Percentiles rank a stretch among this genome's conserved stretches.
phyloP scores from a whole-genome alignment of 495 filamentous ascomycete species.

The Xylaria grammica region DNA sequence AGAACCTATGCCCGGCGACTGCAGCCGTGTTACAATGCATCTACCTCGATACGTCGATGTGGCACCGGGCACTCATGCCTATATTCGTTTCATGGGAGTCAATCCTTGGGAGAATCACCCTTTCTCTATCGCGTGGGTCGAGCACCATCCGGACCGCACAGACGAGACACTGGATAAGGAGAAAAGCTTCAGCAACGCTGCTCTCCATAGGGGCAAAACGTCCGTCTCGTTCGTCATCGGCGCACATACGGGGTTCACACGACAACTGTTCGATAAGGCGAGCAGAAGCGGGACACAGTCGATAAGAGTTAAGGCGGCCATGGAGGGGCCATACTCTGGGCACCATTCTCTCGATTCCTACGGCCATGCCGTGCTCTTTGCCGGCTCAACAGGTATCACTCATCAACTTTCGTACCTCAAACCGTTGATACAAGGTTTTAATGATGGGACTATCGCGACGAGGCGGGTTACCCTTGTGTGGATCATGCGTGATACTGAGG shows the following conservation, averaged over 20 bases:
- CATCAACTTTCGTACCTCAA: slow-evolving; percentile 90
- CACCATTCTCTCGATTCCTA: slow-evolving; percentile 86
- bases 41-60: slow-evolving; percentile 78
- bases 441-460: slow-evolving; percentile 75
- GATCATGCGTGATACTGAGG: slow-evolving; percentile 86
- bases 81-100: slow-evolving; percentile 78
- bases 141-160: slow-evolving; percentile 44
- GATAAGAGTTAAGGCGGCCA: slow-evolving; percentile 50
- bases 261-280: slow-evolving; percentile 69
- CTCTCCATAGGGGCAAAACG: slow-evolving; percentile 44
- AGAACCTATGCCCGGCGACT: slow-evolving; percentile 80
- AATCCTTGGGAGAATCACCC: slow-evolving; percentile 88
- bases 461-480: slow-evolving; percentile 84
- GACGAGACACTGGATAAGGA: slow-evolving; percentile 31
- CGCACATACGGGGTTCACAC: slow-evolving; percentile 86
- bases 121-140: slow-evolving; percentile 89
- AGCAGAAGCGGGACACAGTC: slow-evolving; percentile 20
- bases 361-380: slow-evolving; percentile 87
- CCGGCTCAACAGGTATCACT: slow-evolving; percentile 92
- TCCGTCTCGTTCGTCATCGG: slow-evolving; percentile 81
- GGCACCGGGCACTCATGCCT: slow-evolving; percentile 85
- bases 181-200: slow-evolving; percentile 16
- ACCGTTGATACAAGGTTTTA: slow-evolving; percentile 75
- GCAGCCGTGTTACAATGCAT: slow-evolving; percentile 79
- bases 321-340: slow-evolving; percentile 89